Percentiles rank a stretch among this genome's conserved stretches.
Evolutionary conservation across 139 green algal species (phyloP).

Genomic region (Dunaliella primolecta): DNA sequence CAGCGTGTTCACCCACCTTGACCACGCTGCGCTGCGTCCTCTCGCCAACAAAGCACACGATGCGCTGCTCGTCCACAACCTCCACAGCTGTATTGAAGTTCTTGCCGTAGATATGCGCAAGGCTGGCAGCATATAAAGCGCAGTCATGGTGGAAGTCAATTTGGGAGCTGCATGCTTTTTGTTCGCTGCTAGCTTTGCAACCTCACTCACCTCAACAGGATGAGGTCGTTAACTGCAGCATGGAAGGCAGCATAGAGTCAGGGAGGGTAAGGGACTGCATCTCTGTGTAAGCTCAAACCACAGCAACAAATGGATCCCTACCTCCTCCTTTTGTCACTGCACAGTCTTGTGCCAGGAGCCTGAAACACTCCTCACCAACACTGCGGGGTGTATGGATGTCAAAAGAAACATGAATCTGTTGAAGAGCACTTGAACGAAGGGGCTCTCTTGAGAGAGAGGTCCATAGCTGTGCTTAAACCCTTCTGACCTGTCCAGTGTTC

Average conservation of each 20-base stretch:
- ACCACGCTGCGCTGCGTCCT: conserved; percentile 25
- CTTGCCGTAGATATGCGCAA: conserved; percentile 69
- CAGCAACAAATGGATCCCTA: no score
- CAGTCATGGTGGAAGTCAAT: no score
- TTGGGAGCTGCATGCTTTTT: no score
- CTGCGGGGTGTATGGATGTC: no score
- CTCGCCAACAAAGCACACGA: conserved; percentile 59
- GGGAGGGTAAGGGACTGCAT: no score
- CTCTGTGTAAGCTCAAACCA: no score
- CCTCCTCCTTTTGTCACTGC: background rate
- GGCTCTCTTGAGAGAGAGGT: no score
- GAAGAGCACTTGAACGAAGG: no score
- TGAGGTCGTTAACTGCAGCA: background rate
- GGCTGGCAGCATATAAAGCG: no score
- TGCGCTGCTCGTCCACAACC: conserved; percentile 65
- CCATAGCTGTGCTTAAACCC: no score
- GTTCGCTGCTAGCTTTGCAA: no score
- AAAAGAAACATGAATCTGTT: background rate
- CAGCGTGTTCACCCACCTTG: conserved; percentile 20
- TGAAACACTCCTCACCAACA: background rate
- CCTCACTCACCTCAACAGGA: background rate
- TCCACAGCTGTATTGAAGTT: conserved; percentile 68
- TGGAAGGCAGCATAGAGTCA: background rate
- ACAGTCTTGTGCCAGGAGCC: background rate
- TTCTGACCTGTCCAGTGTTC: no score